Base-by-base conservation (phyloP, 2,329 filamentous ascomycete species). In the Neonectria faginata region DNA sequence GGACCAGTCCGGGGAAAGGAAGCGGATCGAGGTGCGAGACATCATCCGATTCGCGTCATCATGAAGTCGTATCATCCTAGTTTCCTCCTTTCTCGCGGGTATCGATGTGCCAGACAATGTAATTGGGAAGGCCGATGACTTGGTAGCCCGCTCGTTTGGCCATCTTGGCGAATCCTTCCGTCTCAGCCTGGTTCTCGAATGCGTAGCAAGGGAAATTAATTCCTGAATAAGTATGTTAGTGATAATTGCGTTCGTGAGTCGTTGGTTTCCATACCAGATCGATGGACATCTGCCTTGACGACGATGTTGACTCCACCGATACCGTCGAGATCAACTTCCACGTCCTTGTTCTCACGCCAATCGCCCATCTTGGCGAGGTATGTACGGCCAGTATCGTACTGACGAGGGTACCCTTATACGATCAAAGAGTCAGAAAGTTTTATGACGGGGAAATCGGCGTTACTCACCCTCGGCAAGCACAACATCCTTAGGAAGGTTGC, bases 121-220 rank as follows among this genome's bases (percentile, higher is more conserved):
- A 99, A 79, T 99, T 99, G 45, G 95, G 96, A 60, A 99, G 84
- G 50, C 96, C 96, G 71, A 93, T 88, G 27, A 99, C 96, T 75
- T 93, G 87, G 78, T 97, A 98, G 48, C 96, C 96, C 18, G 96
- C 96, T 68, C 94, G 87, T 83, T 97, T 97, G 64, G 96, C 96
- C 96, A 99, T 99, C 79, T 97, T 97, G 41, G 96, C 96, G 76
- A 99, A 99, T 7, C 96, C 96, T 82, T 99, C 96, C 5, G 96
- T 99, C 81, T 99, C 96, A 68, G 96, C 96, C 82, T 99, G 96
- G 80, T 99, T 98, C 79, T 99, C 96, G 78, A 99, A 99, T 3
- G 96, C 88, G 76, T 99, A 99, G 77, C 89, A 90, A 9, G 96
- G 96, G 80, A 99, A 99, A 80, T 99, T 99, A 83, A 99, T 96